Evolutionary conservation across 257 asterid species (phyloP), one percentile per base, ranked within the genome.

Genomic region (Nicotiana paniculata): DNA sequence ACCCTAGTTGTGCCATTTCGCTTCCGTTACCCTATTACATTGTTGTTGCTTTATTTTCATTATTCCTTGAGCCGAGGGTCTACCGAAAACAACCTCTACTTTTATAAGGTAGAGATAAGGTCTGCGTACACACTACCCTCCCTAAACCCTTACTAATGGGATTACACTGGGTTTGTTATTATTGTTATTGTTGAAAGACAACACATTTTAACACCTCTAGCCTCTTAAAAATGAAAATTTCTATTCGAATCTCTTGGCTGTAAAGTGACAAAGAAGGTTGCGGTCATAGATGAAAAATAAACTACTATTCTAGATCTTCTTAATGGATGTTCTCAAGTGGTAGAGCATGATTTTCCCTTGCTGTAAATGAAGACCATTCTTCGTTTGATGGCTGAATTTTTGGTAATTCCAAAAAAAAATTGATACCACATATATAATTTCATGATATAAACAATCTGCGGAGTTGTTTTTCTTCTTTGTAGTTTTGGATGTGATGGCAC

Each of bases 241-340:
- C 8, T 46, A 6, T 6, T 26, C 59, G 21, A 28, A 39, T n/a
- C 2, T 39, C 77, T 70, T 43, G 35, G 16, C 21, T 43, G 37
- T 72, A 12, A 72, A 43, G 21, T 21, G 78, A 70, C 59, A 39
- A 37, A 43, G 78, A 43, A n/a, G 37, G 4, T 21, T 72, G 39
- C 3, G 39, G 79, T 0, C 13, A 72, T 46, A 21, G 39, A 24
- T 72, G 61, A 5, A 46, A 46, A 72, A 5, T 24, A 72, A 10
- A 72, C 37, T 3, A 33, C 37, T 4, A 33, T 39, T 74, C n/a
- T 18, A 78, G 86, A 58, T 86, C 83, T 83, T 83, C 67, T 84
- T 35, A 2, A 24, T 77, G 85, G 82, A 81, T 10, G 35, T 28
- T 16, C 51, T 61, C 66, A 39, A 28, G 12, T 68, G 82, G 72